Conservation (phyloP, 306 rosid species). For the Castanea crenata region DNA sequence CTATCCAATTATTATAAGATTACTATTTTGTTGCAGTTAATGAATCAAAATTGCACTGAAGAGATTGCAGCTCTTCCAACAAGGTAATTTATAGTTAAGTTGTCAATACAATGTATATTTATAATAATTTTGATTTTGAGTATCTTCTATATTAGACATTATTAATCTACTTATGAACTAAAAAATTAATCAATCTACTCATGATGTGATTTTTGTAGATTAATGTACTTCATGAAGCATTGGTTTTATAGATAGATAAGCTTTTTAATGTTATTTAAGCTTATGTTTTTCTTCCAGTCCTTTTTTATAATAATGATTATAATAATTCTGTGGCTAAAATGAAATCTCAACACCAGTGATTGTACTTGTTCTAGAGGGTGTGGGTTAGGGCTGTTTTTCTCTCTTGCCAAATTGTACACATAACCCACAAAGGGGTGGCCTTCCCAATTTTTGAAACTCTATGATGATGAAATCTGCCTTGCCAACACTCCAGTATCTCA, state of each 20-base stretch:
- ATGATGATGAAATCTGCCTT: too few species aligned
- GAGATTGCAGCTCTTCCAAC: conserved; percentile 34
- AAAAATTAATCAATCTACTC: background rate
- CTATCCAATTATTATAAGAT: background rate
- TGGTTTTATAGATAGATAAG: background rate
- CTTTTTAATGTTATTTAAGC: background rate
- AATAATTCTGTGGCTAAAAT: background rate
- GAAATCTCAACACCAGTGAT: background rate
- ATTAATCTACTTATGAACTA: background rate
- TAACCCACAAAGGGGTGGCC: too few species aligned
- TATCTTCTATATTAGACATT: background rate
- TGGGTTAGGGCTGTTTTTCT: too few species aligned
- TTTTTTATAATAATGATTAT: background rate
- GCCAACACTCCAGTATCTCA: too few species aligned
- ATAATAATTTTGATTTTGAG: background rate
- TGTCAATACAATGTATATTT: background rate
- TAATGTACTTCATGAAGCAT: background rate
- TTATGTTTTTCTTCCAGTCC: background rate
- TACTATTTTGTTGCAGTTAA: conserved; percentile 44
- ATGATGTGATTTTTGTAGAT: too few species aligned
- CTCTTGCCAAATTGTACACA: too few species aligned
- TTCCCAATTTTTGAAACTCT: too few species aligned
- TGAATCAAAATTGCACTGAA: conserved; percentile 30
- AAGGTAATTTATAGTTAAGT: conserved; percentile 43
- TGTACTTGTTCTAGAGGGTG: background rate